A percentile compares a stretch with the other conserved stretches of the same genome.
Evolutionary conservation across 176 grass and related monocot species (phyloP).

Genomic region (Bolboschoenus planiculmis): DNA sequence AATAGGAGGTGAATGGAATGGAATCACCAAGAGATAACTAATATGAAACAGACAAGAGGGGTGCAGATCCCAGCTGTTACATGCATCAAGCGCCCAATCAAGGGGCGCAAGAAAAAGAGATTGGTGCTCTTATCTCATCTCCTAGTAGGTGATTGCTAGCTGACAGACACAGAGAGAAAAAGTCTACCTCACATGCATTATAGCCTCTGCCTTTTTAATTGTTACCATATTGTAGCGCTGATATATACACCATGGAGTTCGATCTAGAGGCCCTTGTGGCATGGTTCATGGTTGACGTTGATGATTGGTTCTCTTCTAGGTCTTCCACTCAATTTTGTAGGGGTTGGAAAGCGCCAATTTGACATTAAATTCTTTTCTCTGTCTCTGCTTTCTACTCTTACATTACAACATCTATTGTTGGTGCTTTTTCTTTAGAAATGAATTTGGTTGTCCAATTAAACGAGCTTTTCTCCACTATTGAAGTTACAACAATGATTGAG

Average conservation of each 20-base stretch:
- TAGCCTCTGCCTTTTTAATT: not conserved
- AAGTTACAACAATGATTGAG: not conserved
- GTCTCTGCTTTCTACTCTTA: not conserved
- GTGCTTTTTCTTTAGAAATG: not conserved
- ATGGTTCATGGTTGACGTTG: not conserved
- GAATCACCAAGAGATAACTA: not conserved
- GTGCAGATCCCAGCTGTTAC: not conserved
- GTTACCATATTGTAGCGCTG: not conserved
- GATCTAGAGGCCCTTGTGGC: not conserved
- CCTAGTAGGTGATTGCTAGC: not conserved
- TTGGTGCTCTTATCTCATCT: not conserved
- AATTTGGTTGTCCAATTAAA: not conserved
- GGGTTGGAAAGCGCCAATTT: not conserved
- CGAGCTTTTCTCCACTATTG: not conserved
- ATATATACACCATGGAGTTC: not conserved
- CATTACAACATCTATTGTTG: not conserved
- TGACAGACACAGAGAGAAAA: not conserved
- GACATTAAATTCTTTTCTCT: not conserved
- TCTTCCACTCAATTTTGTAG: not conserved
- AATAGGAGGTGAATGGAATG: not conserved
- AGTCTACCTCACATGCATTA: not conserved
- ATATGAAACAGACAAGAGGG: not conserved
- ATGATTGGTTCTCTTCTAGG: not conserved
- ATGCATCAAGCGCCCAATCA: constrained; percentile 18
- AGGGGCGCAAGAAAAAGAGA: not conserved